Base-by-base conservation (phyloP, 371 early-diverging fungal genomes). In the Mucor saturninus region DNA sequence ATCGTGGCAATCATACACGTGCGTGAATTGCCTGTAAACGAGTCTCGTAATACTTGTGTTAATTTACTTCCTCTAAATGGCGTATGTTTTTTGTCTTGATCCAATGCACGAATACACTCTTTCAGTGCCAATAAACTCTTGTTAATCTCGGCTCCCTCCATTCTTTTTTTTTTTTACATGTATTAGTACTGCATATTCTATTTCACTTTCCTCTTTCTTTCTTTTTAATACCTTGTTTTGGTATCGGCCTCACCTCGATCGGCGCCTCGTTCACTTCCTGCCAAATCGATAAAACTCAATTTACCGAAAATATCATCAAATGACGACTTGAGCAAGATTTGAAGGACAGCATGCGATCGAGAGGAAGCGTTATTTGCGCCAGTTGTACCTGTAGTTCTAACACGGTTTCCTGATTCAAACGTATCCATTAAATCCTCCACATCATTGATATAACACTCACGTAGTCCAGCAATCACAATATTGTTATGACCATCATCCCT, bases 61-160 rank as follows among this genome's bases (percentile, higher is more conserved):
- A 99, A 75, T 83, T 98, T 99, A 71, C 93, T 92, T 73, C 97
- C 96, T 48, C 99, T 85, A 83, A 98, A 99, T 4, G 98, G 98
- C 38, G 94, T 91, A 73, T 98, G 97, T 54, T 85, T 89, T 54
- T 91, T 91, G 54, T 91, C 92, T 68, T 94, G 90, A 72, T 97
- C 98, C 54, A 98, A 75, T 4, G 98, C 97, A 51, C 98, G 87
- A 65, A 99, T 98, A 72, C 98, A 98, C 67, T 98, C 98, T 73
- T 98, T 98, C 49, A 99, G 76, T 0, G 97, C 98, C 45, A 99
- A 77, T 61, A 99, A 77, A 69, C 94, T 93, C 82, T 97, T 98
- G 83, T 99, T 99, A 80, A 99, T 99, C 74, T 97, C 98, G 2
- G 97, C 91, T 11, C 98, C 98, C 74, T 99, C 99, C 90, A 93